phyloP scores from a whole-genome alignment of 306 rosid genomes.

The Cucurbita moschata region DNA sequence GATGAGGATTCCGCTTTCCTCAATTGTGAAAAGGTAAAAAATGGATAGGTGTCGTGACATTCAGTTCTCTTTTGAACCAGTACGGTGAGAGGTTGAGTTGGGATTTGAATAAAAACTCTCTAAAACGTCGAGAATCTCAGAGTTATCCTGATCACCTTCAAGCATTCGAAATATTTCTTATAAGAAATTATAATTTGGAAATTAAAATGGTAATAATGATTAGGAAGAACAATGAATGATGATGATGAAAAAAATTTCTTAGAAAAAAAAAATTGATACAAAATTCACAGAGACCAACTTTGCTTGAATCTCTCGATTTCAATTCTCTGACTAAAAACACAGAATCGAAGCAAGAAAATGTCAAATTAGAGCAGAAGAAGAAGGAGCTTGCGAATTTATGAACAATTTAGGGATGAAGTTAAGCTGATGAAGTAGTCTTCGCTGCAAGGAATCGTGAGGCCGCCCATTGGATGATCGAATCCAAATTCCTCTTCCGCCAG shows the following conservation, averaged over 20 bases:
- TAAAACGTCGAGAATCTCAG: too few species aligned
- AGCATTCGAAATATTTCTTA: too few species aligned
- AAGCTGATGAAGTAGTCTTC: conserved; percentile 59
- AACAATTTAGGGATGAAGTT: conserved; percentile 47
- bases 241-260: too few species aligned
- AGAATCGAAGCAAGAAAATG: conserved; percentile 9
- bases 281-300: not conserved
- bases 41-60: too few species aligned
- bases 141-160: too few species aligned
- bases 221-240: not conserved
- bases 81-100: too few species aligned
- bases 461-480: conserved; percentile 75
- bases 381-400: not conserved
- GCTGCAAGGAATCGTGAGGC: conserved; percentile 86
- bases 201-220: not conserved
- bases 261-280: not conserved
- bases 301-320: conserved; percentile 11
- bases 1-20: too few species aligned
- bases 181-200: too few species aligned
- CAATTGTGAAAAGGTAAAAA: too few species aligned
- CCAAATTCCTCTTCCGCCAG: conserved; percentile 86
- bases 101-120: too few species aligned
- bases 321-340: not conserved
- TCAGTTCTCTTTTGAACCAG: too few species aligned
- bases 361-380: not conserved